These are phyloP conservation scores for Corynespora cassiicola DNA, from an alignment of 2,329 filamentous ascomycete species.

Conservation along the genomic window DNA sequence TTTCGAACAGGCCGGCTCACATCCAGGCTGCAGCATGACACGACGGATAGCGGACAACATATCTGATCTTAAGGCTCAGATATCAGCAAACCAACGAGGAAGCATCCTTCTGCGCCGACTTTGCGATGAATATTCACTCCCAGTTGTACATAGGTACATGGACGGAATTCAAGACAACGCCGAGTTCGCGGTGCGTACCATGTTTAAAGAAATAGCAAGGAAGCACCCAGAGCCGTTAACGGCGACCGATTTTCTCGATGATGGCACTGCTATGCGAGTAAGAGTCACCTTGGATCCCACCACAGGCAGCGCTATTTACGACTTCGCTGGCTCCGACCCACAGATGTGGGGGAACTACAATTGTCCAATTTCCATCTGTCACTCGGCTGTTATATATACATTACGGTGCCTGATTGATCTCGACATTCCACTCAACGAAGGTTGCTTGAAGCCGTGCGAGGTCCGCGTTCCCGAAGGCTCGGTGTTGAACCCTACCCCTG, in stretches of 20 bases:
- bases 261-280: conserved; percentile 16
- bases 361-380: conserved; percentile 26
- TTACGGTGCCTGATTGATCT: conserved; percentile 44
- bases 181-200: conserved; percentile 12
- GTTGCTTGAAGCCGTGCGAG: conserved; percentile 45
- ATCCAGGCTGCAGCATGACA: conserved; percentile 23
- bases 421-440: conserved; percentile 51
- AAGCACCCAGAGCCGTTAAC: conserved; percentile 2
- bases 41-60: conserved; percentile 15
- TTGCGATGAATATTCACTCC: conserved; percentile 6
- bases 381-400: conserved; percentile 49
- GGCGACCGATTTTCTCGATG: conserved; percentile 16
- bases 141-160: conserved; percentile 17
- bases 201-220: conserved; percentile 7
- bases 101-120: conserved; percentile 11
- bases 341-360: conserved; percentile 18
- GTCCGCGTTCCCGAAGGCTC: conserved; percentile 40
- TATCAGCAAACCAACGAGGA: conserved; percentile 15
- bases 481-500: conserved; percentile 43
- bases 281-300: conserved; percentile 8
- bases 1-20: conserved; percentile 40
- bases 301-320: conserved; percentile 14
- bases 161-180: conserved; percentile 16
- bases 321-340: conserved; percentile 17
- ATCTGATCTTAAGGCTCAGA: conserved; percentile 18